A percentile compares a stretch with the other conserved stretches of the same genome.
phyloP scores from a whole-genome alignment of 495 filamentous ascomycete genomes.

The Lepidopterella palustris region DNA sequence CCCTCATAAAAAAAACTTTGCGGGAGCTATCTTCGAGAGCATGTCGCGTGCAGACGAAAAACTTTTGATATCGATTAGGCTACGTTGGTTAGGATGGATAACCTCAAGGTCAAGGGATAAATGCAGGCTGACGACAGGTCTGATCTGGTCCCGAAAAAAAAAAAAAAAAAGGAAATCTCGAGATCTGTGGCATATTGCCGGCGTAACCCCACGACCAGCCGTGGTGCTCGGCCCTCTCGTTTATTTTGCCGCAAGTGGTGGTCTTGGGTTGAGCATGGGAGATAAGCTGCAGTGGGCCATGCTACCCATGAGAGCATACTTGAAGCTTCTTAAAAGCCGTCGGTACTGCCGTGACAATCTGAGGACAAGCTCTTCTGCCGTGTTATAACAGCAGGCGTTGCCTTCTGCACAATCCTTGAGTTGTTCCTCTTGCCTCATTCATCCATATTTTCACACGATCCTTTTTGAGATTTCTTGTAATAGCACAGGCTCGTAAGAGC shows the following conservation, averaged over 20 bases:
- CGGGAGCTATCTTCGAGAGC: neutral
- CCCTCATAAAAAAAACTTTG: neutral
- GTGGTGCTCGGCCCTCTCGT: conserved; percentile 11
- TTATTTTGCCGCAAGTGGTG: conserved; percentile 21
- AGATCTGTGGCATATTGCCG: conserved; percentile 15
- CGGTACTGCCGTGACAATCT: conserved; percentile 11
- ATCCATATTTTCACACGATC: neutral
- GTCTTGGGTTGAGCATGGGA: conserved; percentile 18
- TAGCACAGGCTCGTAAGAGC: neutral
- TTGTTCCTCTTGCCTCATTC: conserved; percentile 10
- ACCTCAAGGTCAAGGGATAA: neutral
- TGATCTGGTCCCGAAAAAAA: conserved; percentile 12
- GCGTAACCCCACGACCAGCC: conserved; percentile 22
- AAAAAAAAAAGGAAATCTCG: conserved; percentile 19
- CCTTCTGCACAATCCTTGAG: conserved; percentile 9
- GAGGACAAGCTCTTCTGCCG: neutral
- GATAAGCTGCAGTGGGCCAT: conserved; percentile 15
- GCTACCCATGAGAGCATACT: neutral
- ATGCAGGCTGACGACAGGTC: neutral
- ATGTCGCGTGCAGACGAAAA: neutral
- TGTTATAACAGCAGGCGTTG: neutral
- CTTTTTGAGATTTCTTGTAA: neutral
- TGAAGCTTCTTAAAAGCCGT: conserved; percentile 20
- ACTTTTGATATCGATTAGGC: neutral
- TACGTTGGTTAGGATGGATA: neutral